A percentile compares a stretch with the other conserved stretches of the same genome.
These are phyloP conservation scores for Xylaria polymorpha DNA, from an alignment of 2,329 filamentous ascomycete genomes.

Conservation along the genomic window DNA sequence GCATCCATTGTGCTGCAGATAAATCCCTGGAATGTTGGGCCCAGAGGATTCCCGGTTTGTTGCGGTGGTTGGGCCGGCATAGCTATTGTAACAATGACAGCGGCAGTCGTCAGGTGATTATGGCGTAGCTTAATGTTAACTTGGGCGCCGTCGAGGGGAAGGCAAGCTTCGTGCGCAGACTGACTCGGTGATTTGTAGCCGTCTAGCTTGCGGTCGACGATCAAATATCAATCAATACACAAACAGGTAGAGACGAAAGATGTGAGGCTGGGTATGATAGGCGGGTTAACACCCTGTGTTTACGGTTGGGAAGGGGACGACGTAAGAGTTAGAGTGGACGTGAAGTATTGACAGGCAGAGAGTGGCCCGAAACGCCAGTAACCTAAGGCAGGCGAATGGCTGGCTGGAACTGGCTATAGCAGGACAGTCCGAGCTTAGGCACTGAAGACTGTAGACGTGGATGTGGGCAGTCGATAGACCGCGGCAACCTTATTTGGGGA, in stretches of 20 bases:
- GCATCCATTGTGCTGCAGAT: slow-evolving; percentile 79
- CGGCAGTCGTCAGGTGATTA: neutral
- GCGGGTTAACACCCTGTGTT: neutral
- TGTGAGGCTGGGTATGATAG: neutral
- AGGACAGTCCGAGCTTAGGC: neutral
- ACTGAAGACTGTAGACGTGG: slow-evolving; percentile 6
- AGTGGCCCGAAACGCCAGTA: neutral
- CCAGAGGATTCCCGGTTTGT: slow-evolving; percentile 56
- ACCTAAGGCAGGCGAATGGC: neutral
- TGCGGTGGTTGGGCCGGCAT: slow-evolving; percentile 45
- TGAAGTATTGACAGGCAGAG: neutral
- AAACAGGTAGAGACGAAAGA: neutral
- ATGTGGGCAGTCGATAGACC: slow-evolving; percentile 1
- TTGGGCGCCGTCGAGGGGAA: neutral
- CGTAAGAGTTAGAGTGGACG: neutral
- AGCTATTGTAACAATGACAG: slow-evolving; percentile 8
- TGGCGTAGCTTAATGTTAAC: neutral
- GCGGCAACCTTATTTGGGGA: slow-evolving; percentile 24
- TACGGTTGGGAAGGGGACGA: neutral
- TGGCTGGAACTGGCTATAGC: neutral
- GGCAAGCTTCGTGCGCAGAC: neutral
- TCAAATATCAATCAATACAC: slow-evolving; percentile 1
- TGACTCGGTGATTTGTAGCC: neutral
- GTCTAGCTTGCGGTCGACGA: neutral
- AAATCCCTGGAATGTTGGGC: slow-evolving; percentile 75